phyloP scores from a whole-genome alignment of 2,329 filamentous ascomycete genomes.

The Fusarium coicis region DNA sequence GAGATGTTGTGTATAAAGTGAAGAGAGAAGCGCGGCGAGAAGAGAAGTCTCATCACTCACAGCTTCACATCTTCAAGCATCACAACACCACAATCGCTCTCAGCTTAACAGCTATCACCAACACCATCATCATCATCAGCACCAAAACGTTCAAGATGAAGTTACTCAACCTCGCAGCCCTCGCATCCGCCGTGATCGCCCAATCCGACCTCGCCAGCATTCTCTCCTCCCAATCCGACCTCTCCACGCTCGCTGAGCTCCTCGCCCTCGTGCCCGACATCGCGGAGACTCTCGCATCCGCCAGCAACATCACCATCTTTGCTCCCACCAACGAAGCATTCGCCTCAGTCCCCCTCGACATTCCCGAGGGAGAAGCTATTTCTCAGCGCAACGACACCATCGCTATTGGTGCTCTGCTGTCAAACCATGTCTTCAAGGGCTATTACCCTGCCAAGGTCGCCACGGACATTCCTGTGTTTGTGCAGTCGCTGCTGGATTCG shows the following conservation, averaged over 20 bases:
- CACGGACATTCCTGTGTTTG: conserved; percentile 45
- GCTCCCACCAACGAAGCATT: conserved; percentile 52
- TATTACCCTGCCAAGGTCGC: conserved; percentile 44
- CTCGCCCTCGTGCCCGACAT: conserved; percentile 38
- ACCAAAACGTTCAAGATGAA: conserved; percentile 11
- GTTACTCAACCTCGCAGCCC: conserved; percentile 20
- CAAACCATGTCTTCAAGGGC: conserved; percentile 49
- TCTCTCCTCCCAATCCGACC: conserved; percentile 31
- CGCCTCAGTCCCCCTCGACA: conserved; percentile 45
- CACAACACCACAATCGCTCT: not conserved
- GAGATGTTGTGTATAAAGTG: conserved; percentile 19
- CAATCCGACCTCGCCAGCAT: conserved; percentile 29
- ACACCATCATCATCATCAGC: not conserved
- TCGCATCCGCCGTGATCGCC: conserved; percentile 26
- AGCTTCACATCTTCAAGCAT: not conserved
- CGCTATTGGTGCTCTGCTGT: conserved; percentile 46
- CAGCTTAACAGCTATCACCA: not conserved
- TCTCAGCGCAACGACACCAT: conserved; percentile 45
- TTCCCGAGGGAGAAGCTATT: conserved; percentile 49
- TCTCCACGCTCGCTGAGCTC: conserved; percentile 31
- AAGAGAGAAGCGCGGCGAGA: not conserved
- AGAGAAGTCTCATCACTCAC: conserved; percentile 2
- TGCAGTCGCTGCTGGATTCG: conserved; percentile 45
- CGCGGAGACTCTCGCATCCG: conserved; percentile 45
- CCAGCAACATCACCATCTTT: conserved; percentile 50